These are phyloP conservation scores for Neurospora cerealis DNA, from an alignment of 495 filamentous ascomycete genomes.

Conservation along the genomic window DNA sequence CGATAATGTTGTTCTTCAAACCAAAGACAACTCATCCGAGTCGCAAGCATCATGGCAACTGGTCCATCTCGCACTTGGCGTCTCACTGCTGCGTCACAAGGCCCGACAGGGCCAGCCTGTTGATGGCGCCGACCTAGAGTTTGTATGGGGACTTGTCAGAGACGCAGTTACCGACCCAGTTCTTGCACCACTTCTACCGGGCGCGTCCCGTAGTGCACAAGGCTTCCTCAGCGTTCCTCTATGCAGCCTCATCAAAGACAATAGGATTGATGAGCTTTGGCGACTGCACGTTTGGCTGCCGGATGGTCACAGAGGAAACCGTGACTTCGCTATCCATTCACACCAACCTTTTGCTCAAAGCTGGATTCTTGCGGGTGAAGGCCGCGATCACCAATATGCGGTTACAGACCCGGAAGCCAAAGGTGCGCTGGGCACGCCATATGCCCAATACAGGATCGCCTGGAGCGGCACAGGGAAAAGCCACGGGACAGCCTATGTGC, in stretches of 20 bases:
- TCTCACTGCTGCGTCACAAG: background rate
- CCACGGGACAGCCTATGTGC: conserved; percentile 3
- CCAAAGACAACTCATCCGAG: background rate
- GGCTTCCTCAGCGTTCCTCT: conserved; percentile 18
- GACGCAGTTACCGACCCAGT: background rate
- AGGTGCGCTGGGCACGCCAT: conserved; percentile 1
- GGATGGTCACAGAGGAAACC: conserved; percentile 8
- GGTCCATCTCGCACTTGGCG: background rate
- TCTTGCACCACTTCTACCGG: background rate
- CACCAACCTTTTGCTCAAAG: conserved; percentile 17
- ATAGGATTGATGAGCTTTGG: conserved; percentile 15
- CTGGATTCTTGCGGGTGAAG: conserved; percentile 19
- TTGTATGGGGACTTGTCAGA: conserved; percentile 1
- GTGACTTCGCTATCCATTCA: conserved; percentile 10
- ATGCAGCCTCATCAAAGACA: conserved; percentile 13
- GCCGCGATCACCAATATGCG: conserved; percentile 6
- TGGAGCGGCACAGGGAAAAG: conserved; percentile 11
- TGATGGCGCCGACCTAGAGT: background rate
- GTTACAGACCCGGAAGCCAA: background rate
- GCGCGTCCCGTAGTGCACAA: conserved; percentile 16
- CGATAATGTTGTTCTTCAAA: background rate
- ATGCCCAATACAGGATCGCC: conserved; percentile 8
- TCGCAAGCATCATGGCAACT: background rate
- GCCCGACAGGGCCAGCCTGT: background rate
- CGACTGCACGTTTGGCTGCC: conserved; percentile 18